Base-by-base conservation (phyloP, 2,329 filamentous ascomycete genomes). In the Aurifilum marmelostoma region DNA sequence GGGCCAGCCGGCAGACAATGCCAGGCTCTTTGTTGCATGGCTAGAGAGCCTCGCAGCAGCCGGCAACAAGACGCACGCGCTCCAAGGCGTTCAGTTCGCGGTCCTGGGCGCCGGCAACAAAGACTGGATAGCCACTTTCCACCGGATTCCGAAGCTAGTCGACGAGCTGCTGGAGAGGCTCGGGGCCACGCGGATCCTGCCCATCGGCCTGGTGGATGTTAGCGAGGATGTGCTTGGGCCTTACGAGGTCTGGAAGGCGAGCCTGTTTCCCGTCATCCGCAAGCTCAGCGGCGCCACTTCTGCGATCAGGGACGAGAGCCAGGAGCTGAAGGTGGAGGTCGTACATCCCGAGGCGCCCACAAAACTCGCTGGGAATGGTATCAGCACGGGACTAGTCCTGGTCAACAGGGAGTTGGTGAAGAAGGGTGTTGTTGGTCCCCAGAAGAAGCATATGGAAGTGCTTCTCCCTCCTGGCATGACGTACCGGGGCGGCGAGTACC, bases 401-500 rank as follows among this genome's bases (percentile, higher is more conserved):
- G 63, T 63, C 2, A 73, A 72, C 52, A 71, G 47, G 70, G 69
- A 71, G 47, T n/a, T 72, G 11, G 72, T 66, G 39, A 65, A 70
- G 58, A 65, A 59, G 8, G 71, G 71, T 1, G 43, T 6, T 24
- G 54, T 65, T 37, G 72, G 69, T 8, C 72, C 71, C 9, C 69
- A 72, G 65, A 72, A 73, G 69, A 69, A 70, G 56, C 71, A 73
- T 34, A 71, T 76, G 50, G 65, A 74, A 21, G 71, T 76, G 58
- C 68, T 73, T 18, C 70, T 74, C 1, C 70, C 73, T 18, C 74
- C 70, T 0, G 83, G 83, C 56, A 80, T 83, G 79, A 80, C 79
- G 1, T 90, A 90, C 74, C 81, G 83, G 43, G 83, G 85, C 18
- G 88, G 88, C n/a, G 88, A 90, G 73, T 90, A 90, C 73, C 81